These are phyloP conservation scores for Millerozyma miso DNA, from an alignment of 805 yeast species.

Conservation along the genomic window DNA sequence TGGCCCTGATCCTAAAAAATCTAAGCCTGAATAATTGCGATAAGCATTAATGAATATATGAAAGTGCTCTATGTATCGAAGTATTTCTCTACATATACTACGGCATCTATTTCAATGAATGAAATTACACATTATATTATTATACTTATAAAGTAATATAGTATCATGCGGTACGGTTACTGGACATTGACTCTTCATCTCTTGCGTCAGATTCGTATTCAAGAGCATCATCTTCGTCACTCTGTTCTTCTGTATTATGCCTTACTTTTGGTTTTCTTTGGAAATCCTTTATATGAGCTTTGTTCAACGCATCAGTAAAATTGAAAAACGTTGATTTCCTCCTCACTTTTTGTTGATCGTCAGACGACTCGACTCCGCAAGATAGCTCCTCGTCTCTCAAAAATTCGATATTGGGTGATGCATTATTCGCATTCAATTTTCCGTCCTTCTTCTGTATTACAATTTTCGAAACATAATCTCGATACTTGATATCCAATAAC, in stretches of 20 bases:
- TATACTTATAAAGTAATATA: too few relatives aligned
- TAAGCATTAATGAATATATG: neutral
- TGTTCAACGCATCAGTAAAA: constrained; percentile 54
- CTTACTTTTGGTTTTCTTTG: constrained; percentile 52
- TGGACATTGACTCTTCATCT: neutral
- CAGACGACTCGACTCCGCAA: constrained; percentile 3
- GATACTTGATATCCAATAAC: constrained; percentile 31
- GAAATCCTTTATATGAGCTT: constrained; percentile 83
- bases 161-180: too few relatives aligned
- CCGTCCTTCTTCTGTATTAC: neutral
- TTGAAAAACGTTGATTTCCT: constrained; percentile 33
- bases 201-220: neutral
- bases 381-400: constrained; percentile 7
- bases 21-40: constrained; percentile 1
- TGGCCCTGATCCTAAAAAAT: constrained; percentile 9
- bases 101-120: neutral
- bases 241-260: constrained; percentile 25
- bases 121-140: neutral
- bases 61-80: neutral
- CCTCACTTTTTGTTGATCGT: neutral
- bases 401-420: neutral
- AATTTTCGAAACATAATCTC: neutral
- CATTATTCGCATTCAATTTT: neutral
- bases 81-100: neutral
- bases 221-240: constrained; percentile 31